Evolutionary conservation across 2,329 filamentous ascomycete genomes (phyloP).

Genomic region (Talaromyces sp.): DNA sequence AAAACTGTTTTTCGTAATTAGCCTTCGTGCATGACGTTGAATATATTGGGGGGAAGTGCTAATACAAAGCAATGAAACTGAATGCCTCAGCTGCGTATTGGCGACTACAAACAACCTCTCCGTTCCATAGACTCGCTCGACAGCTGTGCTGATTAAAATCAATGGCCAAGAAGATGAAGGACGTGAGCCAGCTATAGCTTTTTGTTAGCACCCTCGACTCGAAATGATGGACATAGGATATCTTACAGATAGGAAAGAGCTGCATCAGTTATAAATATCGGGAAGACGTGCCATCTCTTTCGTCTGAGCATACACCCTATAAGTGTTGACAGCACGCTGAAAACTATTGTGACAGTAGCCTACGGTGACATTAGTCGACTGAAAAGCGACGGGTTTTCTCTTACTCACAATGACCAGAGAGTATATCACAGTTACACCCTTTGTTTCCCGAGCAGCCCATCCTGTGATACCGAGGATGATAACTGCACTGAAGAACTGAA

Average conservation of each 20-base stretch:
- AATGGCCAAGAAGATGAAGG: conserved; percentile 22
- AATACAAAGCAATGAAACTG: conserved; percentile 25
- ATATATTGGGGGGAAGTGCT: background rate
- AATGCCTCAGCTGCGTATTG: conserved; percentile 24
- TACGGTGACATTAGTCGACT: background rate
- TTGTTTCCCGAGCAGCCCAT: background rate
- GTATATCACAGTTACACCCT: background rate
- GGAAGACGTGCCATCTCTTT: conserved; percentile 14
- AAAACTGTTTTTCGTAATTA: background rate
- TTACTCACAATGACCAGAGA: background rate
- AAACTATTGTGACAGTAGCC: conserved; percentile 10
- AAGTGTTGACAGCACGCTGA: conserved; percentile 2
- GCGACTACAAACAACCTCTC: conserved; percentile 19
- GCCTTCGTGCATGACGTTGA: background rate
- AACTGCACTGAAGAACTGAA: background rate
- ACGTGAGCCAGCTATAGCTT: conserved; percentile 20
- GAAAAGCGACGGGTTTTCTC: background rate
- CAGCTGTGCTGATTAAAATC: conserved; percentile 21
- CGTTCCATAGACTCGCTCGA: conserved; percentile 18
- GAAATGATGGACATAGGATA: background rate
- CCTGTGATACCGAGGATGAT: background rate
- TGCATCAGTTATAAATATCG: conserved; percentile 13
- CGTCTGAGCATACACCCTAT: conserved; percentile 10
- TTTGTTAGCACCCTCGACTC: background rate
- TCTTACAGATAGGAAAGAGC: conserved; percentile 22